Base-by-base conservation (phyloP, 2,329 filamentous ascomycete genomes). In the Calonectria pauciramosa region DNA sequence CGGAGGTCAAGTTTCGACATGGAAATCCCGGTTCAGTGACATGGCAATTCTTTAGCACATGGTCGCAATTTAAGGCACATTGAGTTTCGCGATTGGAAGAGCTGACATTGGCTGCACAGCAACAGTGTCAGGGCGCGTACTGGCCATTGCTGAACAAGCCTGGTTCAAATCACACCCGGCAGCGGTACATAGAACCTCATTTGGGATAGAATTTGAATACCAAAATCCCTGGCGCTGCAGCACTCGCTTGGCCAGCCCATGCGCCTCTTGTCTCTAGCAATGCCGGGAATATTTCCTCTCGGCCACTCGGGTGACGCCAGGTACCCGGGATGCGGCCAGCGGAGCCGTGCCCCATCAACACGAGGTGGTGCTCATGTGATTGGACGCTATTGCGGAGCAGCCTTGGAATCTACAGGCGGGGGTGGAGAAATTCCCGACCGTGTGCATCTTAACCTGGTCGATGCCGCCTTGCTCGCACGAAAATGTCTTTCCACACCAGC, bases 351-450 rank as follows among this genome's bases (percentile, higher is more conserved):
- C 32, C 23, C 56, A 63, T 63, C 23, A 23, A 41, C 23, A 63
- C 34, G 56, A 26, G 10, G 8, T 11, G 8, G 23, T 18, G 13
- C 13, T 28, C 14, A 8, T 20, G 16, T 23, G 34, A 63, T 63
- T 63, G 56, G 56, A 16, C 36, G 38, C 38, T 41, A 30, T 41
- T 63, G 36, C 56, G 56, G 23, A 28, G 34, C n/a, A 13, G 56
- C 36, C n/a, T 26, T 26, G 26, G 18, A 41, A 36, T 38, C 34
- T 26, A 3, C 36, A 38, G 38, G 56, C 56, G 56, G 56, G 56
- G 56, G 56, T 63, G 56, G 56, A 63, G 56, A 63, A 41, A 41
- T 63, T 63, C 56, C 56, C 56, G 56, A 36, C 34, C 16, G 4
- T 28, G n/a, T 20, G 34, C 34, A 18, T 38, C 34, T 28, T 41